phyloP scores from a whole-genome alignment of 805 yeast species.

The Myxozyma mucilagina region DNA sequence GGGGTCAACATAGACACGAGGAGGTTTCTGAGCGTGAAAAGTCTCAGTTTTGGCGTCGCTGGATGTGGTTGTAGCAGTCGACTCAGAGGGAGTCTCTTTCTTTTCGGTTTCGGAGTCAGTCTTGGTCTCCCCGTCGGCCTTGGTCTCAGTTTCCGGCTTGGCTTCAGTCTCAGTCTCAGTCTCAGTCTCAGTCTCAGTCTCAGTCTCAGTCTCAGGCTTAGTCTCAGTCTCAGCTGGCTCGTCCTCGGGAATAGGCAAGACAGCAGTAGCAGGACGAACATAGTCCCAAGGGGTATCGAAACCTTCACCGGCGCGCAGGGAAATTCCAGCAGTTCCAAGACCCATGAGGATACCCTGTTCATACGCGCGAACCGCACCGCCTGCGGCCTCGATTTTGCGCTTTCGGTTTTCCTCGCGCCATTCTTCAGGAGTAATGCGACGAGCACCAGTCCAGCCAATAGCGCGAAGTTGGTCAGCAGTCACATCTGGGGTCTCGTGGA shows the following conservation, averaged over 20 bases:
- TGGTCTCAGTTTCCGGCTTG: constrained; percentile 5
- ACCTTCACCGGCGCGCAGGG: constrained; percentile 80
- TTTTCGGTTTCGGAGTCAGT: too few relatives aligned
- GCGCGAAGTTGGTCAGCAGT: constrained; percentile 57
- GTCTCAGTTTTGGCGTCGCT: constrained; percentile 5
- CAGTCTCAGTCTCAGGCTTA: constrained; percentile 54
- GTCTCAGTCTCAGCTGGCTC: constrained; percentile 90
- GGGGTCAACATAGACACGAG: constrained; percentile 1
- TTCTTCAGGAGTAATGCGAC: constrained; percentile 66
- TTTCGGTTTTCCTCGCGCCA: constrained; percentile 71
- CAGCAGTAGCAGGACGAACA: constrained; percentile 16
- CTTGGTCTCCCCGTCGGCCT: not conserved
- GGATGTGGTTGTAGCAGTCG: constrained; percentile 1
- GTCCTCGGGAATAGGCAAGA: constrained; percentile 51
- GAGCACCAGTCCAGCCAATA: constrained; percentile 95
- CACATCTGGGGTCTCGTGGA: constrained; percentile 37
- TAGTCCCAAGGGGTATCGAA: constrained; percentile 42
- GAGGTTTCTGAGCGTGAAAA: constrained; percentile 1
- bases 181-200: constrained; percentile 47
- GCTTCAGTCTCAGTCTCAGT: constrained; percentile 53
- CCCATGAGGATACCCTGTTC: constrained; percentile 65
- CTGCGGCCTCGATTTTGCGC: constrained; percentile 63
- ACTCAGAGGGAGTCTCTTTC: not conserved
- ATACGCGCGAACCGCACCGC: constrained; percentile 72
- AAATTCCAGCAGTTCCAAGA: constrained; percentile 58